Evolutionary conservation across 257 asterid genomes (phyloP), one percentile per base, ranked within the genome.

Genomic region (Nemophila menziesii): DNA sequence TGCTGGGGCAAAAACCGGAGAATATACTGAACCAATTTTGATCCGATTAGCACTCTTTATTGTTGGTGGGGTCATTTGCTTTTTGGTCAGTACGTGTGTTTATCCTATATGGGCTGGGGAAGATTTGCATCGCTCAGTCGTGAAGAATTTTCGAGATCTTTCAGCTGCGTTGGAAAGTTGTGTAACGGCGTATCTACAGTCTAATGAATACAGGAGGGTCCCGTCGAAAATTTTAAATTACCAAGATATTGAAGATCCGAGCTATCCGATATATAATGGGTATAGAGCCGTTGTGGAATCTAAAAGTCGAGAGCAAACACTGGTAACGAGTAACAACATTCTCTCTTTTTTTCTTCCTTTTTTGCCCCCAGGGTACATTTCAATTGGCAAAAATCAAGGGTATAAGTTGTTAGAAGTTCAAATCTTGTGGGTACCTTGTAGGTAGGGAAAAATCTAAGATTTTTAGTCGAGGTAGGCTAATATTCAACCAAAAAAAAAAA

Each of bases 41-140:
- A 53, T 75, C 13, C 57, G 79, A 16, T 24, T 74, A 10, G 43
- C 64, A 33, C 73, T 74, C 8, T 70, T 74, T 47, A 75, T 71
- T 2, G 16, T 74, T 26, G 82, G 76, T 16, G 78, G 73, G 16
- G 52, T 43, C 0, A 40, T 68, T 21, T 74, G 73, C 46, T 63
- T 74, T 17, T 1, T 64, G 11, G 48, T 74, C 8, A 74, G 67
- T 24, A 58, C 61, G 5, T 36, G 60, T 16, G 48, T 74, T 39
- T 74, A 46, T 21, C 82, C 79, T 8, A 70, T 60, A 21, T 74
- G 82, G 78, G 57, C 75, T 5, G 78, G 82, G n/a, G 75, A 70
- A 29, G 82, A 70, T 52, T 49, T 74, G 43, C 82, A 63, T 13
- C 34, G 46, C 1, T 43, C 67, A 56, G 72, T 70, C 0, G 68